Conservation (phyloP, 768 basidiomycete species). For the Exidia glandulosa region DNA sequence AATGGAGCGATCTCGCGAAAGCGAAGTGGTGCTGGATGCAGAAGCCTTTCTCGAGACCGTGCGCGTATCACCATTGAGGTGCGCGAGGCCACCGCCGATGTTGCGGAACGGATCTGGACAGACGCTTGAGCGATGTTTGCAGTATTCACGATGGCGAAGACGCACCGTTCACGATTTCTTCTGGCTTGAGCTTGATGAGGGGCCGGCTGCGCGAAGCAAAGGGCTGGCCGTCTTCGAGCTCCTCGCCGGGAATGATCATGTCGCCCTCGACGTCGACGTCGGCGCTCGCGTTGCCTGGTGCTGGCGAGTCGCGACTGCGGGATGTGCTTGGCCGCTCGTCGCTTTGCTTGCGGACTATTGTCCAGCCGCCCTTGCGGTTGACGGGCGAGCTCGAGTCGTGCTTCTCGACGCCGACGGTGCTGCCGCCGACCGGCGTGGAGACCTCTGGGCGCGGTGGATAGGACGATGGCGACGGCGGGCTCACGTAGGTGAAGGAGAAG, state of each 20-base stretch:
- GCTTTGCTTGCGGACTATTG: constrained; percentile 48
- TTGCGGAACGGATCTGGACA: constrained; percentile 9
- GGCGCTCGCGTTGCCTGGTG: constrained; percentile 18
- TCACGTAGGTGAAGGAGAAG: constrained; percentile 73
- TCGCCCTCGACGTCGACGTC: constrained; percentile 55
- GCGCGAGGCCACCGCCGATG: constrained; percentile 10
- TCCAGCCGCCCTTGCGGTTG: constrained; percentile 39
- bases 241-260: constrained; percentile 57
- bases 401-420: not conserved
- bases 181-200: constrained; percentile 54
- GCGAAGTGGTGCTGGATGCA: constrained; percentile 45
- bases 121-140: not conserved
- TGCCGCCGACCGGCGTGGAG: not conserved
- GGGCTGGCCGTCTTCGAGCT: constrained; percentile 42
- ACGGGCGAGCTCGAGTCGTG: constrained; percentile 33
- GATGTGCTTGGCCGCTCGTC: constrained; percentile 10
- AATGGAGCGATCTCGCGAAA: constrained; percentile 65
- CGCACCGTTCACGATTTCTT: constrained; percentile 69
- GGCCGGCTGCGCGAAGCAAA: constrained; percentile 26
- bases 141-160: constrained; percentile 8
- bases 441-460: constrained; percentile 48
- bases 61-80: too few relatives aligned
- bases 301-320: constrained; percentile 14
- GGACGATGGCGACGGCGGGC: constrained; percentile 62
- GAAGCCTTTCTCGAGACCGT: too few relatives aligned